Percentiles rank a stretch among this genome's conserved stretches.
phyloP scores from a whole-genome alignment of 2,329 filamentous ascomycete species.

The Nemania abortiva region DNA sequence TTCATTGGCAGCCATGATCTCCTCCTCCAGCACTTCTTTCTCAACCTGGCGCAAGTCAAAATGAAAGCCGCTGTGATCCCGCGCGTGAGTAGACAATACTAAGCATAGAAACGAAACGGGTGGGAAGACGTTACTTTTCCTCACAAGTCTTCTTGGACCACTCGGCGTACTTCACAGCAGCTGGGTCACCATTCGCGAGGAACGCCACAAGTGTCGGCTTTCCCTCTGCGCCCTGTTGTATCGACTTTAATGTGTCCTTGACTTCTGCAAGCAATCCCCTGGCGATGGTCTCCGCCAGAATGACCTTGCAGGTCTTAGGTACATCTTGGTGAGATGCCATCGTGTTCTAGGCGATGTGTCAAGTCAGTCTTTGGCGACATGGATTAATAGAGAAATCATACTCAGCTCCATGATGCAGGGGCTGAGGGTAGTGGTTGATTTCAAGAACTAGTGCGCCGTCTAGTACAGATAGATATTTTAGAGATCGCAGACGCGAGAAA shows the following conservation, averaged over 20 bases:
- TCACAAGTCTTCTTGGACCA: constrained; percentile 97
- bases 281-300: constrained; percentile 88
- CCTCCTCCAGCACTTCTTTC: constrained; percentile 90
- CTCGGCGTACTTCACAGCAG: constrained; percentile 92
- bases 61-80: constrained; percentile 77
- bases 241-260: constrained; percentile 76
- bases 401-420: too few species aligned
- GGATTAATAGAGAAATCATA: neutral
- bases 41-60: constrained; percentile 87
- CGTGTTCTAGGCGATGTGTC: constrained; percentile 35
- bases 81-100: constrained; percentile 39
- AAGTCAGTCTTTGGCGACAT: constrained; percentile 9
- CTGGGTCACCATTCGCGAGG: constrained; percentile 90
- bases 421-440: neutral
- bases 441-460: neutral
- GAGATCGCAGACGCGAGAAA: neutral
- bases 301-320: constrained; percentile 87
- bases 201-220: constrained; percentile 89
- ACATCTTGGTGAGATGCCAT: constrained; percentile 58
- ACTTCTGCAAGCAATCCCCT: constrained; percentile 85
- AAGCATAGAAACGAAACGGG: constrained; percentile 19
- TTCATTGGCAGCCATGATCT: constrained; percentile 85
- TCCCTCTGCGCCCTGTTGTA: constrained; percentile 67
- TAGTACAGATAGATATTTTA: neutral
- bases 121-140: constrained; percentile 80